Evolutionary conservation across 129 eudicot species (phyloP).

Genomic region (Helianthus tuberosus): DNA sequence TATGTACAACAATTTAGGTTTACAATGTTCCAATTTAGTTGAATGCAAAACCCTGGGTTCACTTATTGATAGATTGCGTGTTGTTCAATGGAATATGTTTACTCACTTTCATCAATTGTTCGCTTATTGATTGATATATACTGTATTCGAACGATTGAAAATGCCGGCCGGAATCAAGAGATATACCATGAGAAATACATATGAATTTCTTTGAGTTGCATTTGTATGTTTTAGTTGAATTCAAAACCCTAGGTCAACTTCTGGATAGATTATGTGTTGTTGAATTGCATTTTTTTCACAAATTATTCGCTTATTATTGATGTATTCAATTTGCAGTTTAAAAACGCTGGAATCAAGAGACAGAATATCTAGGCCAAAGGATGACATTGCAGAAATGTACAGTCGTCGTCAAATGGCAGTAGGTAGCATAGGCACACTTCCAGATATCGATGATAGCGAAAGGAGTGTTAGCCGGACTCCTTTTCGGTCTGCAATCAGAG

Average conservation of each 20-base stretch:
- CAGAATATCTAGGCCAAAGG: conserved; percentile 49
- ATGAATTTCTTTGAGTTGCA: background rate
- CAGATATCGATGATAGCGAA: conserved; percentile 28
- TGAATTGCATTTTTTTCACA: background rate
- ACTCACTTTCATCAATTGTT: too few relatives aligned
- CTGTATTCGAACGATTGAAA: too few relatives aligned
- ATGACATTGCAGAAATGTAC: conserved; percentile 33
- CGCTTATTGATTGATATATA: too few relatives aligned
- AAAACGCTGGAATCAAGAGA: conserved; percentile 69
- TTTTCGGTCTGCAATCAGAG: conserved; percentile 20
- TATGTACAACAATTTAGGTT: too few relatives aligned
- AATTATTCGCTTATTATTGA: background rate
- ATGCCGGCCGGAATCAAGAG: too few relatives aligned
- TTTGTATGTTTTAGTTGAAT: background rate
- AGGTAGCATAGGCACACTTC: conserved; percentile 18
- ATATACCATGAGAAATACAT: background rate
- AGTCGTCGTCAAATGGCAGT: conserved; percentile 24
- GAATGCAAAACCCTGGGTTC: too few relatives aligned
- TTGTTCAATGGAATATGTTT: too few relatives aligned
- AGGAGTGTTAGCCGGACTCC: conserved; percentile 35
- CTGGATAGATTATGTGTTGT: background rate
- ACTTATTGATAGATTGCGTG: too few relatives aligned
- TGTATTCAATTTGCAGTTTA: conserved; percentile 9
- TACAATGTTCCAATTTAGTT: too few relatives aligned
- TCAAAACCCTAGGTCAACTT: background rate